These are phyloP conservation scores for Phlebopus sp. DNA, from an alignment of 1,284 basidiomycete genomes.

Conservation along the genomic window DNA sequence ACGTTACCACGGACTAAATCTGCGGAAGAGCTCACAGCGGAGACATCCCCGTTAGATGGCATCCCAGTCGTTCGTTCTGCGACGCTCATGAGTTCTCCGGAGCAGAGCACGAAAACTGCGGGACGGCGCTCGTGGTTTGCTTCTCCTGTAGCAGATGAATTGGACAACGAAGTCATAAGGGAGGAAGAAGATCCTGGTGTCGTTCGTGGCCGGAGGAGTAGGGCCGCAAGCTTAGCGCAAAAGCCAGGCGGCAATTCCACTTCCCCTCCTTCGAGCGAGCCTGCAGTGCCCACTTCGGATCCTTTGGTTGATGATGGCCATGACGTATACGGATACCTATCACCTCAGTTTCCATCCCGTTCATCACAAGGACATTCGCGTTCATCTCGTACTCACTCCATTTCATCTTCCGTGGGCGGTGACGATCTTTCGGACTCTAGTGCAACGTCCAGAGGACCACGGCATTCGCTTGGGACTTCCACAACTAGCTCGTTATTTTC, in stretches of 20 bases:
- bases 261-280: constrained; percentile 27
- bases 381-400: constrained; percentile 27
- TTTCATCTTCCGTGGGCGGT: constrained; percentile 31
- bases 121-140: constrained; percentile 42
- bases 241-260: constrained; percentile 21
- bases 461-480: constrained; percentile 31
- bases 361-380: constrained; percentile 20
- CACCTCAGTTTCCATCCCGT: constrained; percentile 14
- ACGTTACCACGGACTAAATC: constrained; percentile 30
- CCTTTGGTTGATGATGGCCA: constrained; percentile 17
- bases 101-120: constrained; percentile 15
- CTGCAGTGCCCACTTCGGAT: constrained; percentile 14
- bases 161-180: constrained; percentile 26
- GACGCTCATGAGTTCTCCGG: constrained; percentile 11
- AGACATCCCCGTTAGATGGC: constrained; percentile 12
- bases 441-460: constrained; percentile 29
- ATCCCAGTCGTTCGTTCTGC: constrained; percentile 16
- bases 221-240: constrained; percentile 4
- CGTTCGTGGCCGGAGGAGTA: constrained; percentile 17
- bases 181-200: constrained; percentile 20
- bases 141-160: constrained; percentile 24
- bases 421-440: constrained; percentile 32
- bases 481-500: constrained; percentile 60
- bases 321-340: constrained; percentile 17
- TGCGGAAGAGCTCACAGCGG: constrained; percentile 26